phyloP scores from a whole-genome alignment of 73 alveolate genomes.

The Urostyla sp. region DNA sequence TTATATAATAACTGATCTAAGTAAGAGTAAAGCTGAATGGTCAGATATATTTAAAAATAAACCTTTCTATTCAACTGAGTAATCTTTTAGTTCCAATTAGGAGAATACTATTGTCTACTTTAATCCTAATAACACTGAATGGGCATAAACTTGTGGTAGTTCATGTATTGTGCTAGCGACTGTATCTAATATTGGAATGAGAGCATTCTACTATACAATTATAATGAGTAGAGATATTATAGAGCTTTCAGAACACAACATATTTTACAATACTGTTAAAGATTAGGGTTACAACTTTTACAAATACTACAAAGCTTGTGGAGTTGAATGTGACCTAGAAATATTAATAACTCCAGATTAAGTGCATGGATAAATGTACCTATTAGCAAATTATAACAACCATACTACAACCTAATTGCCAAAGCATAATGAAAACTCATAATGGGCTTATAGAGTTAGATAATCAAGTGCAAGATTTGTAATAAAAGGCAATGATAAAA shows the following conservation, averaged over 20 bases:
- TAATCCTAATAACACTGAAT: constrained; percentile 1
- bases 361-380: background rate
- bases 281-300: constrained; percentile 12
- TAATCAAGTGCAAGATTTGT: background rate
- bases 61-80: constrained; percentile 20
- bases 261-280: background rate
- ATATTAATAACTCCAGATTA: constrained; percentile 11
- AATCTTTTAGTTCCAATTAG: too few species aligned
- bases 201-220: background rate
- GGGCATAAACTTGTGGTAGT: constrained; percentile 11
- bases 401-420: constrained; percentile 2
- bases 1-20: constrained; percentile 13
- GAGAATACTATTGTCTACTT: constrained; percentile 15
- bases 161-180: constrained; percentile 11
- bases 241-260: constrained; percentile 19
- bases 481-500: background rate
- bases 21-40: constrained; percentile 21
- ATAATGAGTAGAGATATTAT: constrained; percentile 17
- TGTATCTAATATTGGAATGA: background rate
- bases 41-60: background rate
- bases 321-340: constrained; percentile 8
- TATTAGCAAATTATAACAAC: constrained; percentile 1
- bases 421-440: background rate
- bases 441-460: constrained; percentile 22
- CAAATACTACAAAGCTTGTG: constrained; percentile 29